Evolutionary conservation across 768 basidiomycete species (phyloP), one percentile per base, ranked within the genome.

Genomic region (Pisolithus tinctorius): DNA sequence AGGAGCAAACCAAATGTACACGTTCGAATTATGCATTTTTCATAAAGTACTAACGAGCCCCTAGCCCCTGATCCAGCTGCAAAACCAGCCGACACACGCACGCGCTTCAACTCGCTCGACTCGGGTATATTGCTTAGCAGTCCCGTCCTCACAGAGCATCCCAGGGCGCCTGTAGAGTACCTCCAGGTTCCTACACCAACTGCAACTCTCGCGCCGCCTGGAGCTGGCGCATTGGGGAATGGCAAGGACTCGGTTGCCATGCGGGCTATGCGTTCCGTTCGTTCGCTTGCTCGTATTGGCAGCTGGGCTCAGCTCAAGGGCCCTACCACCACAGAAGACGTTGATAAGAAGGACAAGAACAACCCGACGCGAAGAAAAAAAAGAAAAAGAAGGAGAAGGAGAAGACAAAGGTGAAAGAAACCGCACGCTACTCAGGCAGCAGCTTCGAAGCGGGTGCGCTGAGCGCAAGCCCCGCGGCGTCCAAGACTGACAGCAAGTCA

Each of bases 191-290:
- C 62, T 16, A 61, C 63, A n/a, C 66, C 63, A 27, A 45, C 63
- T 16, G 56, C 46, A 4, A 70, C 74, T 6, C 65, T 67, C n/a
- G 71, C 72, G 2, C 71, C 71, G 17, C 71, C 74, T n/a, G 53
- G 60, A 3, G 56, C 60, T 42, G 58, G 52, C 4, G 48, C 52
- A 42, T 37, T 45, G 26, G 67, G 66, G 20, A 44, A 45, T 37
- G 63, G 61, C 47, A 76, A 78, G 27, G 80, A 77, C 29, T 88
- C 85, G 0, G 86, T 91, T 40, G 88, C 88, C 0, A 52, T 90
- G 27, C 79, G 88, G 5, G 88, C 88, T 4, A 90, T 91, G 71
- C 75, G 84, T 40, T 84, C 83, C 13, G 82, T 92, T 57, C 74
- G 83, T 26, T 83, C 82, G 2, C 65, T 90, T 39, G 88, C 88